A percentile compares a stretch with the other conserved stretches of the same genome.
These are phyloP conservation scores for Diaporthe eres DNA, from an alignment of 2,329 filamentous ascomycete species.

Conservation along the genomic window DNA sequence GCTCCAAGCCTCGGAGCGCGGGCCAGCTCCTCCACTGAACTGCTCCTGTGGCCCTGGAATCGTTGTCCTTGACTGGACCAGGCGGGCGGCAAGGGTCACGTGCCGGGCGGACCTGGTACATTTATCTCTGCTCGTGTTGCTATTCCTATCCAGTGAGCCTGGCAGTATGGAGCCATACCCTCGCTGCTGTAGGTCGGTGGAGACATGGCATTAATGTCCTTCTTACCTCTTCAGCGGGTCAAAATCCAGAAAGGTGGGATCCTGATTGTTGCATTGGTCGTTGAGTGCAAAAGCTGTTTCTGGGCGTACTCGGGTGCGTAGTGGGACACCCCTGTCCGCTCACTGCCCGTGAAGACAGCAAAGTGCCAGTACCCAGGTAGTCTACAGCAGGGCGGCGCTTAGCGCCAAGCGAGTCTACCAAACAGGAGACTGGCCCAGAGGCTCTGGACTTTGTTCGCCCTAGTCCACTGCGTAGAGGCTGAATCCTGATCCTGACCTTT, in stretches of 20 bases:
- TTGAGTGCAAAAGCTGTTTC: not conserved
- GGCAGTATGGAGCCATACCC: no score
- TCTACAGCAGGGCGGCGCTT: constrained; percentile 29
- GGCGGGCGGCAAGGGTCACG: constrained; percentile 2
- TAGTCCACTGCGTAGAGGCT: constrained; percentile 28
- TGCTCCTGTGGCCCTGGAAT: not conserved
- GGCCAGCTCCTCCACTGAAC: not conserved
- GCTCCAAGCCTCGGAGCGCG: not conserved
- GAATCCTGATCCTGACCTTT: constrained; percentile 29
- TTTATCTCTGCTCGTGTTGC: not conserved
- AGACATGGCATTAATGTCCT: not conserved
- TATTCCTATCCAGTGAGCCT: not conserved
- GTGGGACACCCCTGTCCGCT: constrained; percentile 4
- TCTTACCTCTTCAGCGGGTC: not conserved
- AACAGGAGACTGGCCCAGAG: constrained; percentile 28
- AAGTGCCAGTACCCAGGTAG: not conserved
- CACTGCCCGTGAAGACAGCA: not conserved
- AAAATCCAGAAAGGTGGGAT: not conserved
- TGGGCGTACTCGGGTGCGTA: not conserved
- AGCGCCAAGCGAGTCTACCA: constrained; percentile 30
- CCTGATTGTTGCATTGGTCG: not conserved
- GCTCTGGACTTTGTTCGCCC: constrained; percentile 25
- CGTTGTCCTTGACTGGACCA: not conserved
- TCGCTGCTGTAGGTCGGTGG: not conserved
- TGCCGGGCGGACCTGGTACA: not conserved